Base-by-base conservation (phyloP, 139 green algal genomes). In the Micractinium sp. region DNA sequence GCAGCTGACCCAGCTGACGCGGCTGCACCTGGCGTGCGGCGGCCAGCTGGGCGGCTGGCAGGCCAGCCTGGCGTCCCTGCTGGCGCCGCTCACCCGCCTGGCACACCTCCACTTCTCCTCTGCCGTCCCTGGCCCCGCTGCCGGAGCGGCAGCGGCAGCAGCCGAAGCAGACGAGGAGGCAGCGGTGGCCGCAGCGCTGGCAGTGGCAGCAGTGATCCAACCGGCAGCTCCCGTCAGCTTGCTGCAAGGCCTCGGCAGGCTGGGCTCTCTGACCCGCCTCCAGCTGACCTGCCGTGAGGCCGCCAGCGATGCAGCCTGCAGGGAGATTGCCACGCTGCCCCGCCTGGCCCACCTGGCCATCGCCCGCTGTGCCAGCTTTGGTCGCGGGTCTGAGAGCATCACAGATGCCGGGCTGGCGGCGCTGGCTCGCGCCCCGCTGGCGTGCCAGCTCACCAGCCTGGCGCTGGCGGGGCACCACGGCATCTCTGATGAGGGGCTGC, bases 71-170 rank as follows among this genome's bases (percentile, higher is more conserved):
- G 53, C 86, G 0, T 75, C 35, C 22, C 86, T 89, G 56, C 75
- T 89, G 75, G 47, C 77, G 35, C 60, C 86, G 25, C 75, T 89
- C 35, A 19, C 15, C 56, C 75, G 86, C 86, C 86, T 89, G 1
- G n/a, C 33, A 4, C 36, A 39, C 60, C 86, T 89, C 15, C 27
- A 18, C 75, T 85, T 82, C n/a, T 33, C 56, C 77, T 38, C 38
- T 22, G 19, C 38, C 16, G 75, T 31, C 35, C 75, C 75, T 14
- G 39, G 36, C 22, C 36, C 77, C 38, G 77, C 22, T 19, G 77
- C 39, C 56, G 38, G 33, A 29, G 79, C 82, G 33, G 82, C 82
- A 19, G 80, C 47, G 35, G 60, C 36, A 19, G 81, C 47, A 36
- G 81, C 81, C 15, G 53, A n/a, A 12, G 69, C 71, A 56, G 81